Base-by-base conservation (phyloP, 176 grass and related monocot species). In the Aegilops bicornis region DNA sequence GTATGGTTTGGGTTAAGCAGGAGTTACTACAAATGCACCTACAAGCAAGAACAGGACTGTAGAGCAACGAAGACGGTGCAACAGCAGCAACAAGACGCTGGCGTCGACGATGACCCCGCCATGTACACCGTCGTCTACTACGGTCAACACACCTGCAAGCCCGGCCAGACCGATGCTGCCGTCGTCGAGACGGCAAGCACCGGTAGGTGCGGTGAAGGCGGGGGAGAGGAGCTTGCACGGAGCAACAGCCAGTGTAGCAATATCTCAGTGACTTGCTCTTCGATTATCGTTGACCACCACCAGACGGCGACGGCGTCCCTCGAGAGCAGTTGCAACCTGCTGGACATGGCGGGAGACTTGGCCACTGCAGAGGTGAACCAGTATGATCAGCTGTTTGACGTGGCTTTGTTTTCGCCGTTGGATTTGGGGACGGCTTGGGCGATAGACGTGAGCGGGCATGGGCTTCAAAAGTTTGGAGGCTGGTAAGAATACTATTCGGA, bases 81-180 rank as follows among this genome's bases (percentile, higher is more conserved):
- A 72, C 71, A 88, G 29, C 80, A 76, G 14, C 24, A 22, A 10
- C 19, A 68, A 27, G n/a, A 43, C 3, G 48, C 14, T 31, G 64
- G 64, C 20, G 42, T 4, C n/a, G 25, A n/a, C 10, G 25, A n/a
- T 43, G 60, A 82, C 4, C 43, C 61, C 8, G 17, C 0, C 23
- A 87, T 59, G 70, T 87, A 82, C 86, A 29, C 60, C 1, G 59
- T 93, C 29, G 36, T 82, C 37, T 93, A 93, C 76, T 40, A 48
- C 39, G 62, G 65, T 36, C 82, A 64, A 10, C 92, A 93, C 80
- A 86, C 78, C 48, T 93, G 92, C 67, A 61, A 90, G 32, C 62
- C 52, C 16, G 15, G 10, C 7, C 64, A 13, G 0, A 16, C 56
- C 5, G 42, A 50, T 31, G 19, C 29, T 0, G 33, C 20, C 52